Evolutionary conservation across 106 monocot species (phyloP).

Genomic region (Platanthera guangdongensis): DNA sequence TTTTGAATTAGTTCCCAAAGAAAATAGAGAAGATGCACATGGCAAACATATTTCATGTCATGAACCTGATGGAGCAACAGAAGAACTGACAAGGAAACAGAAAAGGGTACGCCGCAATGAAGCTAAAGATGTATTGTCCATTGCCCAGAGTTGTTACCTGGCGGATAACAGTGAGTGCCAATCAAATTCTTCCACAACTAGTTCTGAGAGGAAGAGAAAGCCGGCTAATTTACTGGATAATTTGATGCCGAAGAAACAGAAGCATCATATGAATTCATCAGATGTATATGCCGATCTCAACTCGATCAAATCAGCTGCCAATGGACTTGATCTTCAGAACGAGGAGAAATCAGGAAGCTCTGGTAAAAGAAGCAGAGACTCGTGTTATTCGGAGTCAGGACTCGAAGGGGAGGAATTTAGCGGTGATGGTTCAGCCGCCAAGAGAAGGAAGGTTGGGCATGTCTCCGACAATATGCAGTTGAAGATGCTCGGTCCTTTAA

Average conservation of each 20-base stretch:
- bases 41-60: background rate
- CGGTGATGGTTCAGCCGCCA: background rate
- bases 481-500: slow-evolving; percentile 24
- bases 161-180: background rate
- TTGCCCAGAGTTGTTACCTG: background rate
- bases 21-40: background rate
- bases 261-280: background rate
- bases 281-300: background rate
- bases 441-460: slow-evolving; percentile 24
- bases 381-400: slow-evolving; percentile 9
- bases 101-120: background rate
- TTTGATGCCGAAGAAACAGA: background rate
- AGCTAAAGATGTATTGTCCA: background rate
- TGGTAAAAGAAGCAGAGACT: slow-evolving; percentile 16
- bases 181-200: background rate
- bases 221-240: background rate
- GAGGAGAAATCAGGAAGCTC: slow-evolving; percentile 19
- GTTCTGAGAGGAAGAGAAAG: slow-evolving; percentile 6
- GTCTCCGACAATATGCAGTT: slow-evolving; percentile 5
- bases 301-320: background rate
- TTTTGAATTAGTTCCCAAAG: background rate
- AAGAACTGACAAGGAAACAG: background rate
- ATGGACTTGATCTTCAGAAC: background rate
- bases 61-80: background rate
- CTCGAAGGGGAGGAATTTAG: background rate